These are phyloP conservation scores for Lipomyces japonicus DNA, from an alignment of 805 yeast species.

Conservation along the genomic window DNA sequence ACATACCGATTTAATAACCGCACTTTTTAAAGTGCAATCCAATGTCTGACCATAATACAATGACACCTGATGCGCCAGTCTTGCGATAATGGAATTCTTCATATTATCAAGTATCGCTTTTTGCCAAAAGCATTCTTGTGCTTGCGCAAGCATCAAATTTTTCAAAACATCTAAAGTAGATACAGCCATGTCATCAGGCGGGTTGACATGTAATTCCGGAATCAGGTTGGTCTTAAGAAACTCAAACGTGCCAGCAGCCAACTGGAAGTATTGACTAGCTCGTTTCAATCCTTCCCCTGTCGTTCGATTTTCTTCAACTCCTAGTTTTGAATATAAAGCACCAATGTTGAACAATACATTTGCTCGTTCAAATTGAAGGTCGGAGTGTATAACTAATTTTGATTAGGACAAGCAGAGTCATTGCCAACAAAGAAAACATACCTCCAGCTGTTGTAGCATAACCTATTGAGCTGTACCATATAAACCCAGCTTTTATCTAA, in stretches of 20 bases:
- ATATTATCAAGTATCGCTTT: constrained; percentile 52
- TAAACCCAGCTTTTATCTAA: constrained; percentile 45
- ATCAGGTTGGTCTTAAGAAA: constrained; percentile 34
- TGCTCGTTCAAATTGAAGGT: constrained; percentile 56
- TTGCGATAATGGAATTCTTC: constrained; percentile 60
- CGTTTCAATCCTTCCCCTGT: constrained; percentile 54
- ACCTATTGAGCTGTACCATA: constrained; percentile 72
- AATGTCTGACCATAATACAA: constrained; percentile 51
- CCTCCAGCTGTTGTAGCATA: constrained; percentile 49
- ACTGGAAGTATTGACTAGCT: constrained; percentile 63
- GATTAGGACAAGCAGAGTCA: too few species aligned
- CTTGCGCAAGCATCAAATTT: constrained; percentile 67
- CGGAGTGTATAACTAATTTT: constrained; percentile 29
- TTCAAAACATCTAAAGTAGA: constrained; percentile 52
- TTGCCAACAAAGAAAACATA: neutral
- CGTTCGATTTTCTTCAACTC: constrained; percentile 44
- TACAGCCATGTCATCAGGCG: constrained; percentile 48
- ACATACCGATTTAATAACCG: constrained; percentile 44
- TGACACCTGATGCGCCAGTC: constrained; percentile 61
- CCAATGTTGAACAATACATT: constrained; percentile 70
- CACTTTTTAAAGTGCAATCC: constrained; percentile 45
- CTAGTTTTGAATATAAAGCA: constrained; percentile 57
- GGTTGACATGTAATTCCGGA: constrained; percentile 29
- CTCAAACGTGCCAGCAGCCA: constrained; percentile 65
- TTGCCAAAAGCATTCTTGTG: constrained; percentile 83